Evolutionary conservation across 2,329 filamentous ascomycete genomes (phyloP), one percentile per base, ranked within the genome.

Genomic region (Berkeleyomyces basicola): DNA sequence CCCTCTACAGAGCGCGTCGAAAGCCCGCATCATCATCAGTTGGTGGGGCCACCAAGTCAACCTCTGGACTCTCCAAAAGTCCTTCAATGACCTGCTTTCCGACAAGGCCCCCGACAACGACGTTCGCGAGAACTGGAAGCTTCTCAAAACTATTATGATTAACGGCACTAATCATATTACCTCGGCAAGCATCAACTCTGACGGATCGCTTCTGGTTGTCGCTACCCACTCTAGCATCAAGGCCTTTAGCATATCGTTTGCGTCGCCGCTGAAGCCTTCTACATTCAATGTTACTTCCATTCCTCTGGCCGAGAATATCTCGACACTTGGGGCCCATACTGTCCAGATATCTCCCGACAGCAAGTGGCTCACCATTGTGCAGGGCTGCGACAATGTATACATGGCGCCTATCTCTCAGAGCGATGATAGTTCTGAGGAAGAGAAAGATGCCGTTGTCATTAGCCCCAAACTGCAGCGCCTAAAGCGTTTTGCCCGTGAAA

Each of bases 1-100:
- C 1, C 84, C 87, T 2, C 72, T 96, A 6, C 77, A 82, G 43
- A 91, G 88, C 67, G 87, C 91, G 3, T 77, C 85, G 1, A 81
- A 81, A 49, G 84, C 85, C 51, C 82, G 93, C 58, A 76, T 96
- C 31, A 75, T 99, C 36, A 82, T 93, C 69, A 89, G 88, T 71
- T 97, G 90, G 88, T 97, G 91, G 90, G 88, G 92, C 67, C 81
- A 87, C 63, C 88, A 95, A 71, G 78, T 97, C 58, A 85, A 87
- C 67, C 81, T 99, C 65, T 99, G 91, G 90, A 81, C 77, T 46
- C 69, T 83, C 14, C 74, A 70, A 58, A 74, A 73, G 64, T 73
- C 78, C 3, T 72, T 79, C 14, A 73, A 73, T 39, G 74, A 79
- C 47, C 72, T 83, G 33, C 71, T 78, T 53, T 71, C 75, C 51